Percentiles rank a stretch among this genome's conserved stretches.
phyloP scores from a whole-genome alignment of 495 filamentous ascomycete species.

The Choiromyces venosus region DNA sequence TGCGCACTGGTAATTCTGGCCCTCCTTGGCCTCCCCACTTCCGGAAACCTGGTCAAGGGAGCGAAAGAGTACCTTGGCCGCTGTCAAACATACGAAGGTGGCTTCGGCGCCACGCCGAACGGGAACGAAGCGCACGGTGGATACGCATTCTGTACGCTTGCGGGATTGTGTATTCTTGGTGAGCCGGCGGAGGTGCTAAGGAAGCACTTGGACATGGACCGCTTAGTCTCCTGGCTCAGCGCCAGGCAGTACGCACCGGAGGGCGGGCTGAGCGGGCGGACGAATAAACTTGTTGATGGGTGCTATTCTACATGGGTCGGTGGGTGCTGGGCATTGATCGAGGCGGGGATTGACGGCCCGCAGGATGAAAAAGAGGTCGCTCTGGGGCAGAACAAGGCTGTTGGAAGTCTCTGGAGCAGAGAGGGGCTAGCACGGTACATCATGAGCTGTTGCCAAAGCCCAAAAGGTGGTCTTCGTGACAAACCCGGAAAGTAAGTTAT shows the following conservation, averaged over 20 bases:
- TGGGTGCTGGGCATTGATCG: conserved; percentile 82
- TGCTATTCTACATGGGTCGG: conserved; percentile 98
- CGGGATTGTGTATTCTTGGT: conserved; percentile 75
- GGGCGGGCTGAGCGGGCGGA: conserved; percentile 83
- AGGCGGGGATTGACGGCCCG: conserved; percentile 57
- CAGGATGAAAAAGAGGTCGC: conserved; percentile 25
- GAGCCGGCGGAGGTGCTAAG: conserved; percentile 65
- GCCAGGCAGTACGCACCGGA: conserved; percentile 85
- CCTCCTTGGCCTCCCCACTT: conserved; percentile 72
- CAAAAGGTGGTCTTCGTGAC: conserved; percentile 78
- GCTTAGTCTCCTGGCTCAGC: conserved; percentile 78
- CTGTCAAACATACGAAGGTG: conserved; percentile 93
- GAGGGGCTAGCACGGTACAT: conserved; percentile 85
- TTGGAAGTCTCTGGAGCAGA: conserved; percentile 64
- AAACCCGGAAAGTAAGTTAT: conserved; percentile 80
- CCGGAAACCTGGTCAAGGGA: conserved; percentile 53
- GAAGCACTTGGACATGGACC: conserved; percentile 68
- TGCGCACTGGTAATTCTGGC: conserved; percentile 77
- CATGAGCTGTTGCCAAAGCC: conserved; percentile 74
- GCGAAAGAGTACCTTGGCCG: conserved; percentile 72
- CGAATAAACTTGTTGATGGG: conserved; percentile 97
- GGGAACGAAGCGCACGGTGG: conserved; percentile 84
- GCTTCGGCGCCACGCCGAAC: conserved; percentile 73
- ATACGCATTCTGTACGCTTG: conserved; percentile 92
- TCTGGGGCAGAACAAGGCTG: conserved; percentile 39